phyloP scores from a whole-genome alignment of 495 filamentous ascomycete genomes.

The Daldinia caldariorum region DNA sequence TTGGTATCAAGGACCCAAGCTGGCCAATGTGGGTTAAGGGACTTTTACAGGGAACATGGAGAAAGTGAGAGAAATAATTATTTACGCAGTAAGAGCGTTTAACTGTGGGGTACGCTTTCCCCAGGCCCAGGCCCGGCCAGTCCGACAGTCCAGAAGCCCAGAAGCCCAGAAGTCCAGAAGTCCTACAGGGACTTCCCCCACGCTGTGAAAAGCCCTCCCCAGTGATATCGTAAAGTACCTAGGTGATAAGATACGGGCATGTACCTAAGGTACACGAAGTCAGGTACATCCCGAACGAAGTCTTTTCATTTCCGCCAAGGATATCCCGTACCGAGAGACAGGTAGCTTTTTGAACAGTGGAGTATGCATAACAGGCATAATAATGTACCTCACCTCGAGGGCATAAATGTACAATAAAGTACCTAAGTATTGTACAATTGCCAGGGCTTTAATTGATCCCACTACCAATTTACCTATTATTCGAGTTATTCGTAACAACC shows the following conservation, averaged over 20 bases:
- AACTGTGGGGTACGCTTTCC: slow-evolving; percentile 31
- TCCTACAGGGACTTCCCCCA: slow-evolving; percentile 39
- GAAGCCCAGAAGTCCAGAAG: slow-evolving; percentile 12
- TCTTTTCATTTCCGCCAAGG: not conserved
- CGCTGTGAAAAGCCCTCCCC: slow-evolving; percentile 22
- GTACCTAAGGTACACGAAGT: not conserved
- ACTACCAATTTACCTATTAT: not conserved
- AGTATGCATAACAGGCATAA: slow-evolving; percentile 4
- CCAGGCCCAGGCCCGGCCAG: slow-evolving; percentile 37
- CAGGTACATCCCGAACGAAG: too few species aligned
- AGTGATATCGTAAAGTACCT: slow-evolving; percentile 12
- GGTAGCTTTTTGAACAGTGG: slow-evolving; percentile 27
- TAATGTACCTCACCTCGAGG: too few species aligned
- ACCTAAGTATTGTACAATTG: not conserved
- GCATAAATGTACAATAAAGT: not conserved
- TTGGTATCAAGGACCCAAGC: not conserved
- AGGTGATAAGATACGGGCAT: not conserved
- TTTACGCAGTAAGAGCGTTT: slow-evolving; percentile 18
- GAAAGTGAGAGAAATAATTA: slow-evolving; percentile 43
- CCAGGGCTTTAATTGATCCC: slow-evolving; percentile 40
- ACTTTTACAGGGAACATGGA: slow-evolving; percentile 20
- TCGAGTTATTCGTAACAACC: slow-evolving; percentile 8
- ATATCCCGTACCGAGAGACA: slow-evolving; percentile 31
- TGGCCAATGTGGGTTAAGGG: slow-evolving; percentile 18
- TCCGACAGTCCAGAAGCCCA: slow-evolving; percentile 25